A percentile compares a stretch with the other conserved stretches of the same genome.
These are phyloP conservation scores for Aureobasidium sp. DNA, from an alignment of 2,329 filamentous ascomycete genomes.

Conservation along the genomic window DNA sequence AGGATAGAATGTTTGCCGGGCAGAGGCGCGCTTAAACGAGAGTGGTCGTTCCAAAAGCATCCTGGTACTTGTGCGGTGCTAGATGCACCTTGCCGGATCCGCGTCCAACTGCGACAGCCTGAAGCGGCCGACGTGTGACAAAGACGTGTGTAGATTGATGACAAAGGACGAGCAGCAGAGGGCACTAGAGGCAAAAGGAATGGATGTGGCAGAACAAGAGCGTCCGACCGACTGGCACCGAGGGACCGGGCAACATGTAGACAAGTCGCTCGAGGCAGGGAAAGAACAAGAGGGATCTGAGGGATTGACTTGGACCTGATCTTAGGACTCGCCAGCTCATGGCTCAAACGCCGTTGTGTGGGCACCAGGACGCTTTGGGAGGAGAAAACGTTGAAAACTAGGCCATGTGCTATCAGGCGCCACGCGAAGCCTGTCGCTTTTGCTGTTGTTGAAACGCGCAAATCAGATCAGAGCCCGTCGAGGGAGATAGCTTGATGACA, in stretches of 20 bases:
- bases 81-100: conserved; percentile 8
- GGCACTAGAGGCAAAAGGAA: not conserved
- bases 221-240: not conserved
- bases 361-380: conserved; percentile 6
- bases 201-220: not conserved
- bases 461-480: not conserved
- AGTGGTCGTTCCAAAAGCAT: conserved; percentile 14
- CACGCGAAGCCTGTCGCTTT: conserved; percentile 4
- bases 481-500: not conserved
- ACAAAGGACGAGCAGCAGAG: conserved; percentile 2
- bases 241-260: not conserved
- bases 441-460: conserved; percentile 9
- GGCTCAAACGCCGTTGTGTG: conserved; percentile 13
- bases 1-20: conserved; percentile 11
- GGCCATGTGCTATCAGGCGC: conserved; percentile 8
- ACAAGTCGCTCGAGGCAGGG: not conserved
- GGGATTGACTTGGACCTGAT: not conserved
- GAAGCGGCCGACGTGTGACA: not conserved
- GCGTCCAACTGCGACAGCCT: not conserved
- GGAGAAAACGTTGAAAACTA: conserved; percentile 12
- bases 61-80: not conserved
- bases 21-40: conserved; percentile 13
- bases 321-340: not conserved
- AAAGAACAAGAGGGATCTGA: not conserved
- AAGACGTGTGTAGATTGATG: not conserved